Evolutionary conservation across 2,329 filamentous ascomycete species (phyloP), one percentile per base, ranked within the genome.

Genomic region (Trichoderma asperellum): DNA sequence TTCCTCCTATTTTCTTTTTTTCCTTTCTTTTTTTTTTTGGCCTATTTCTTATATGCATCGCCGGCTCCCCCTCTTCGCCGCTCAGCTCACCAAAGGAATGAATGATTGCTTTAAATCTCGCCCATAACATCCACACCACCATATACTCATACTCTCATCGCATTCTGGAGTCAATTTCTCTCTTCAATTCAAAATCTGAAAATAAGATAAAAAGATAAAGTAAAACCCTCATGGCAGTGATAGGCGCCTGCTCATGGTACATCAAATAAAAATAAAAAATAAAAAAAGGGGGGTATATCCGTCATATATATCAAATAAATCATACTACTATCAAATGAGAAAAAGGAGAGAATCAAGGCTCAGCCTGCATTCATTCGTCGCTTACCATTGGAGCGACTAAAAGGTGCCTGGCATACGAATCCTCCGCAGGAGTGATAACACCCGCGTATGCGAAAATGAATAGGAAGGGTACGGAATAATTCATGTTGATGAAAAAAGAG

Each of bases 271-370:
- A 40, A 35, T n/a, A n/a, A 49, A 63, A 66, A 49, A 73, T 72
- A 72, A 40, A 72, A 72, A 40, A 68, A 63, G 68, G 71, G 69
- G 71, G 76, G 76, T 77, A 77, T 77, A 78, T 77, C 76, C 76
- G 72, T 77, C 76, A 72, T 77, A 66, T 70, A 73, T 70, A 73
- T 68, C 67, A 68, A 69, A 61, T 68, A 62, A 62, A 63, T 71
- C 53, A 65, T 65, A 56, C 40, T 55, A 24, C 43, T 43, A 43
- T 43, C 40, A 43, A 43, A 43, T 43, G 18, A 43, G 6, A 69
- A 43, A 12, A 61, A 59, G 56, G 47, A 65, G 58, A 67, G 43
- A 49, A 61, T 34, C 43, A 68, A 55, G 68, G 68, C 68, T 60
- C 68, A 67, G 61, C 63, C 68, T 62, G 57, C 35, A 56, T 37